phyloP scores from a whole-genome alignment of 2,329 filamentous ascomycete genomes.

The Cladosporium sp. region DNA sequence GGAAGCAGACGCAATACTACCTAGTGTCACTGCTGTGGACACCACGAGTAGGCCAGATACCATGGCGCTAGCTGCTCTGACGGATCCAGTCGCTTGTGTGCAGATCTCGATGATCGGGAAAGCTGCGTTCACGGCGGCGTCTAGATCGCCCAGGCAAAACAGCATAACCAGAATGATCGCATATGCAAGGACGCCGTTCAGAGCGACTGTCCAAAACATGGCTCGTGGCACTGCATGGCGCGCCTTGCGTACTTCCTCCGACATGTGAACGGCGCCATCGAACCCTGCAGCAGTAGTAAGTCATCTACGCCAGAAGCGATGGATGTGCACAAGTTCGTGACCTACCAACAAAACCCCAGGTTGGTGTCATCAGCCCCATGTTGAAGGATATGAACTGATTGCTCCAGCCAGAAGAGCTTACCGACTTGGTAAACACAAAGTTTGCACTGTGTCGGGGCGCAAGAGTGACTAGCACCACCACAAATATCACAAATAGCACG shows the following conservation, averaged over 20 bases:
- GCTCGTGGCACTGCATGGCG: constrained; percentile 26
- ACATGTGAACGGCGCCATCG: constrained; percentile 26
- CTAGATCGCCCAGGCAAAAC: constrained; percentile 26
- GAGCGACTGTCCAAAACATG: constrained; percentile 28
- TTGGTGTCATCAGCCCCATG: constrained; percentile 25
- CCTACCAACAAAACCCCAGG: constrained; percentile 30
- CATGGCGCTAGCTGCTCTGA: constrained; percentile 26
- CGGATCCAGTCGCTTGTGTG: constrained; percentile 26
- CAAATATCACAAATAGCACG: constrained; percentile 27
- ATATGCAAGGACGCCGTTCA: constrained; percentile 29
- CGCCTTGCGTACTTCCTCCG: constrained; percentile 26
- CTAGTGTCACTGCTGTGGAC: constrained; percentile 26
- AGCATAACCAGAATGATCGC: constrained; percentile 27
- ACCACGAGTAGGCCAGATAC: constrained; percentile 25
- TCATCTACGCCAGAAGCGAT: background rate
- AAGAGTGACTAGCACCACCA: constrained; percentile 25
- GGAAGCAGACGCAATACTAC: constrained; percentile 26
- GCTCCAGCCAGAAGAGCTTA: constrained; percentile 27
- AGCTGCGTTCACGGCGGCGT: constrained; percentile 23
- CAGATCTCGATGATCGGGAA: constrained; percentile 28
- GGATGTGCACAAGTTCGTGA: background rate
- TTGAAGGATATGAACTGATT: constrained; percentile 30
- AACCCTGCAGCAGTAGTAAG: constrained; percentile 23
- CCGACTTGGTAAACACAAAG: constrained; percentile 27
- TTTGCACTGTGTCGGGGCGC: constrained; percentile 24